Conservation (phyloP, 2,329 filamentous ascomycete species). For the Neonectria punicea region DNA sequence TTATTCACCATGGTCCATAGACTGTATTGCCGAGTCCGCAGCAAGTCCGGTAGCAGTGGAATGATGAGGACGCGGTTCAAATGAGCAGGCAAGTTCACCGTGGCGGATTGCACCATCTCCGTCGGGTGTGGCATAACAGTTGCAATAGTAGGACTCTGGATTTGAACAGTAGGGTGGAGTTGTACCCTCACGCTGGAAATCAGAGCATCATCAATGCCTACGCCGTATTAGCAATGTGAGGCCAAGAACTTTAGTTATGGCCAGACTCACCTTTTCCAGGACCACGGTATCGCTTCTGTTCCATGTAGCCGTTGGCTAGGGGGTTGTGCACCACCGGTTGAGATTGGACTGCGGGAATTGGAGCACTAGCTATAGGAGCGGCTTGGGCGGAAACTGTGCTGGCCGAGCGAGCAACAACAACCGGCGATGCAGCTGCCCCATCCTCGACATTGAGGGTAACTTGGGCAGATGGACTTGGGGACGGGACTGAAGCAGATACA, state of each 20-base stretch:
- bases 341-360: conserved; percentile 32
- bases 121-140: conserved; percentile 73
- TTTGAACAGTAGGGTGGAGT: conserved; percentile 73
- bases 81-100: conserved; percentile 73
- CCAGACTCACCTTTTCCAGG: conserved; percentile 54
- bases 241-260: too few species aligned
- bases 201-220: conserved; percentile 69
- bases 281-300: conserved; percentile 51
- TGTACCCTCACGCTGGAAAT: conserved; percentile 73
- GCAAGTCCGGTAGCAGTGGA: conserved; percentile 70
- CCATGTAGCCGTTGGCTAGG: conserved; percentile 47
- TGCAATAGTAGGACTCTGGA: conserved; percentile 70
- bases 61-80: conserved; percentile 78
- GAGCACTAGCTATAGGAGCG: conserved; percentile 16
- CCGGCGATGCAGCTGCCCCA: conserved; percentile 41
- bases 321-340: conserved; percentile 43
- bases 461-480: conserved; percentile 58
- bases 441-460: conserved; percentile 52
- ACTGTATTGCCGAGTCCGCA: conserved; percentile 77
- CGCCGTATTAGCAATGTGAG: conserved; percentile 36
- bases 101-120: conserved; percentile 76
- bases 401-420: conserved; percentile 28
- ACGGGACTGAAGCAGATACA: conserved; percentile 50
- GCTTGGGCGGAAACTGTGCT: conserved; percentile 32
- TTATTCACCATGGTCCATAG: conserved; percentile 79